A percentile compares a stretch with the other conserved stretches of the same genome.
phyloP scores from a whole-genome alignment of 2,329 filamentous ascomycete species.

The Pyricularia pennisetigena region DNA sequence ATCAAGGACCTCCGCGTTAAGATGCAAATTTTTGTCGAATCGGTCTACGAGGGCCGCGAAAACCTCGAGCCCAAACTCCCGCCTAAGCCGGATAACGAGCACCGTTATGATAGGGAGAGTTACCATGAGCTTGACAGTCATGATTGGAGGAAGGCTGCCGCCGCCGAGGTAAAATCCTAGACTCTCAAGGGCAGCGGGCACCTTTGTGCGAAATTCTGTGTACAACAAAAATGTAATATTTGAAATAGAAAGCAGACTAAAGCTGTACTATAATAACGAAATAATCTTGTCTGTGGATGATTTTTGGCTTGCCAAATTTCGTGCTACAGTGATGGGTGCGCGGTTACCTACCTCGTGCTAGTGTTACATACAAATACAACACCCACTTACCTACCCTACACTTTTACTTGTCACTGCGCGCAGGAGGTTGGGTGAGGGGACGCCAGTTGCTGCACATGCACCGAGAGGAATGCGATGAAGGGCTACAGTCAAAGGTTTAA shows the following conservation, averaged over 20 bases:
- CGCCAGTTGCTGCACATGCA: too few species aligned
- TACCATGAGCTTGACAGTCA: neutral
- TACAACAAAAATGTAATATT: neutral
- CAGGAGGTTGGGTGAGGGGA: too few species aligned
- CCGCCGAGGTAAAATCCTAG: neutral
- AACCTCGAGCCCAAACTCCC: conserved; percentile 7
- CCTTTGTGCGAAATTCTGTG: neutral
- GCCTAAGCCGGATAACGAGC: neutral
- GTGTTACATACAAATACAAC: too few species aligned
- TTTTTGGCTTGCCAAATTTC: too few species aligned
- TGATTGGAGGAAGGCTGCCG: neutral
- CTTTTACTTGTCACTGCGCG: too few species aligned
- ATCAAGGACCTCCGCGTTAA: conserved; percentile 5
- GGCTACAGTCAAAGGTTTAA: too few species aligned
- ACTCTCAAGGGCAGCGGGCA: neutral
- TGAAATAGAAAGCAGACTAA: neutral
- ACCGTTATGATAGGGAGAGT: neutral
- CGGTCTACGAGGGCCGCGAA: conserved; percentile 13
- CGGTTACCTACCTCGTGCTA: too few species aligned
- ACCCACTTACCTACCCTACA: too few species aligned
- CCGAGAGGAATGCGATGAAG: too few species aligned
- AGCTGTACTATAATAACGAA: neutral
- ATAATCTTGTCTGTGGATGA: neutral
- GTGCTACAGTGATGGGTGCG: too few species aligned
- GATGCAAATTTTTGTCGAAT: conserved; percentile 19